Conservation (phyloP, 805 yeast species). For the Jamesozyma spencerorum region DNA sequence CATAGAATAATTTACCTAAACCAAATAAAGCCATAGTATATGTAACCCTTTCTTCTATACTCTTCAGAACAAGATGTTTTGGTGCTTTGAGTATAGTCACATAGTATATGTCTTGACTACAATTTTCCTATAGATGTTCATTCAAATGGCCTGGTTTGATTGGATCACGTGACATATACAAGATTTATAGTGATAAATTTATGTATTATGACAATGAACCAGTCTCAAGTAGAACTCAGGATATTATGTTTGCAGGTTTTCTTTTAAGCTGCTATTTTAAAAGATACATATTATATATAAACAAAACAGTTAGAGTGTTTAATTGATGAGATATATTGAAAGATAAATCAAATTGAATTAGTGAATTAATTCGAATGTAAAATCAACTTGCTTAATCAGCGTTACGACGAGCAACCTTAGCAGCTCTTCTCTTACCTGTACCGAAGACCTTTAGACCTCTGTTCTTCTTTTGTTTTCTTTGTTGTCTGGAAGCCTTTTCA, state of each 20-base stretch:
- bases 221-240: too few relatives aligned
- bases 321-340: slow-evolving; percentile 2
- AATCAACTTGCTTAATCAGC: slow-evolving; percentile 47
- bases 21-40: slow-evolving; percentile 41
- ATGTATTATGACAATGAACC: too few relatives aligned
- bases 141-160: too few relatives aligned
- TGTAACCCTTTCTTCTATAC: background rate
- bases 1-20: slow-evolving; percentile 49
- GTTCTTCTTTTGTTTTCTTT: slow-evolving; percentile 99
- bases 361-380: slow-evolving; percentile 1
- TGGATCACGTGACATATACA: too few relatives aligned
- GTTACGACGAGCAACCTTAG: slow-evolving; percentile 83
- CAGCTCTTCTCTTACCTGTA: slow-evolving; percentile 92
- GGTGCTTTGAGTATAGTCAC: too few relatives aligned
- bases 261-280: slow-evolving; percentile 4
- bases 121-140: too few relatives aligned
- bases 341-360: slow-evolving; percentile 3
- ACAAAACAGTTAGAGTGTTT: slow-evolving; percentile 3
- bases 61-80: too few relatives aligned
- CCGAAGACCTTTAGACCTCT: slow-evolving; percentile 98
- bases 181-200: too few relatives aligned
- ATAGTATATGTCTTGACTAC: too few relatives aligned
- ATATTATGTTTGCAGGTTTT: slow-evolving; percentile 2
- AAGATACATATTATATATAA: slow-evolving; percentile 2
- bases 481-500: slow-evolving; percentile 98